Percentiles rank a stretch among this genome's conserved stretches.
These are phyloP conservation scores for Suillus tomentosus DNA, from an alignment of 768 basidiomycete species.

Conservation along the genomic window DNA sequence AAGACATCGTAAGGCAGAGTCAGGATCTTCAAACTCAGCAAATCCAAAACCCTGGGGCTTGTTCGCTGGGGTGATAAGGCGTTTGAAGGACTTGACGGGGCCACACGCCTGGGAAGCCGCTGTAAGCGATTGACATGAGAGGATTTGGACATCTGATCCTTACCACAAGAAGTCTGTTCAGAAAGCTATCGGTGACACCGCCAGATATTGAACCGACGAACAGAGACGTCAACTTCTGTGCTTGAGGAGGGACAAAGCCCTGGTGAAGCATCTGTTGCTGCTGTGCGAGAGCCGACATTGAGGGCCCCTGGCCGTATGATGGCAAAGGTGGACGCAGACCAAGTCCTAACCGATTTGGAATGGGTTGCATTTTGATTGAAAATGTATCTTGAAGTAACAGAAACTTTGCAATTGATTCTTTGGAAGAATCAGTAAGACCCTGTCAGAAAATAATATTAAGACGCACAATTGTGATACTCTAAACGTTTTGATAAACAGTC, in stretches of 20 bases:
- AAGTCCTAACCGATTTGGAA: slow-evolving; percentile 78
- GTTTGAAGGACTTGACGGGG: slow-evolving; percentile 85
- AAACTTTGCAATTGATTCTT: slow-evolving; percentile 1
- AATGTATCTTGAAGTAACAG: not conserved
- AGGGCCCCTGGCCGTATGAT: slow-evolving; percentile 89
- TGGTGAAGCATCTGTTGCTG: slow-evolving; percentile 68
- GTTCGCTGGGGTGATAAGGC: slow-evolving; percentile 88
- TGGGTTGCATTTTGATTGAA: slow-evolving; percentile 55
- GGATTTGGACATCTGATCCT: slow-evolving; percentile 26
- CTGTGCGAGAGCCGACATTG: slow-evolving; percentile 88
- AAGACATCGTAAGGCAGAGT: slow-evolving; percentile 81
- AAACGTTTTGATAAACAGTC: not conserved
- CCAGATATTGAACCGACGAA: slow-evolving; percentile 97
- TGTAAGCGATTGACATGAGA: slow-evolving; percentile 2
- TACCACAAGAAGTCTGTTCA: slow-evolving; percentile 79
- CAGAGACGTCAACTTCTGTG: slow-evolving; percentile 70
- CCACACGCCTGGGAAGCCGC: slow-evolving; percentile 74
- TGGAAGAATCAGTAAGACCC: not conserved
- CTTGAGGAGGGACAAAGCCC: slow-evolving; percentile 61
- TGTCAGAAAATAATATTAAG: not conserved
- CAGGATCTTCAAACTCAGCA: slow-evolving; percentile 93
- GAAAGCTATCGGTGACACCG: slow-evolving; percentile 81
- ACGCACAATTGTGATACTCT: not conserved
- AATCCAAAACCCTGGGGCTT: slow-evolving; percentile 98
- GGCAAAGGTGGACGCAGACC: slow-evolving; percentile 87